Evolutionary conservation across 768 basidiomycete genomes (phyloP).

Genomic region (Wakefieldia striispora): DNA sequence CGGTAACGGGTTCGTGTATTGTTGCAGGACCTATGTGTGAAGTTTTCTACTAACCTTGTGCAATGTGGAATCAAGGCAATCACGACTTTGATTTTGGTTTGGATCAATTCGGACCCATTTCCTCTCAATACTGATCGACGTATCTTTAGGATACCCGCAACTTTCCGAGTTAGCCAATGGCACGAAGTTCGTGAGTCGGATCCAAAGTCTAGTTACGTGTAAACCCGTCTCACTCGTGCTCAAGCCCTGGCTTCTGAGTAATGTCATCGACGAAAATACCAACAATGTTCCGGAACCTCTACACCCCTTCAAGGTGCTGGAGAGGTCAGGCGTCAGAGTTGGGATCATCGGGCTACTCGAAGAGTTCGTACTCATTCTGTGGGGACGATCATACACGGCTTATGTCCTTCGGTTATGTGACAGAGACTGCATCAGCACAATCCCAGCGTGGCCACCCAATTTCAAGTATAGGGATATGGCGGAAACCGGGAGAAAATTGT

Average conservation of each 20-base stretch:
- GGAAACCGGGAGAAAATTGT: constrained; percentile 64
- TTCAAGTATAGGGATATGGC: constrained; percentile 74
- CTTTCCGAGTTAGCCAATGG: constrained; percentile 66
- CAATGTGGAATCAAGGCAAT: constrained; percentile 52
- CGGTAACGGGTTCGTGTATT: constrained; percentile 60
- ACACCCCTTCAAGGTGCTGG: constrained; percentile 61
- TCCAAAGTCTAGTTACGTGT: neutral
- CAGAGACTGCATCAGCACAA: constrained; percentile 85
- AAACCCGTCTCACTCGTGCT: neutral
- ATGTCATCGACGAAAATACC: constrained; percentile 73
- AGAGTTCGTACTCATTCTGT: constrained; percentile 45
- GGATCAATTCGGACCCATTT: constrained; percentile 5
- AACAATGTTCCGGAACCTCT: constrained; percentile 59
- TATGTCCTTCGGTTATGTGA: too few relatives aligned
- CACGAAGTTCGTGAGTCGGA: constrained; percentile 63
- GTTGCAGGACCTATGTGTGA: neutral
- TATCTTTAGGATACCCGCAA: constrained; percentile 54
- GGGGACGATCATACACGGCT: neutral
- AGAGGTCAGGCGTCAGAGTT: constrained; percentile 66
- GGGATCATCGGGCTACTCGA: constrained; percentile 89
- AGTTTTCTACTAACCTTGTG: too few relatives aligned
- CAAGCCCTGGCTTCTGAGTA: constrained; percentile 89
- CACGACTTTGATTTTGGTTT: constrained; percentile 90
- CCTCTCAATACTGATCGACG: neutral
- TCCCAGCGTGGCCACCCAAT: constrained; percentile 76